Evolutionary conservation across 176 grass and related monocot genomes (phyloP).

Genomic region (Oryza australiensis): DNA sequence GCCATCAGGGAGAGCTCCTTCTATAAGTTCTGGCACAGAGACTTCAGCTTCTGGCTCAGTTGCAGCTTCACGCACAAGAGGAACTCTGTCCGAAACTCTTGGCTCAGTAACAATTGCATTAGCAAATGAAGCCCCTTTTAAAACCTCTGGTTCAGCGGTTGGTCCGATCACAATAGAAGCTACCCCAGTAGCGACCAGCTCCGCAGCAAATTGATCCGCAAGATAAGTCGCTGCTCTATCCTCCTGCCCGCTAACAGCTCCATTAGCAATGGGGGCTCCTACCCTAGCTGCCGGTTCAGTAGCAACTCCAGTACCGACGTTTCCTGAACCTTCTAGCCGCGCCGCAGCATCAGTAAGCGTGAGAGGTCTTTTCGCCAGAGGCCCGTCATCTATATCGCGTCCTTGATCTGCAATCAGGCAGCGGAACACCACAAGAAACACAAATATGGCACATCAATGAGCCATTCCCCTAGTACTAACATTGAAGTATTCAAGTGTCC

Average conservation of each 20-base stretch:
- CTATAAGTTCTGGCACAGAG: background rate
- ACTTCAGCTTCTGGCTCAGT: background rate
- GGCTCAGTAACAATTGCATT: background rate
- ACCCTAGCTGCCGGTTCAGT: background rate
- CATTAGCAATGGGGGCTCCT: background rate
- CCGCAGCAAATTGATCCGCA: background rate
- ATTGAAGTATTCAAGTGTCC: background rate
- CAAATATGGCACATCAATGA: background rate
- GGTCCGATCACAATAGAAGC: slow-evolving; percentile 16
- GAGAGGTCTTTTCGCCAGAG: background rate
- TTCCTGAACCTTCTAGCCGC: background rate
- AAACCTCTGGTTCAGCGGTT: background rate
- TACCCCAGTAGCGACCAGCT: background rate
- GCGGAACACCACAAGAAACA: background rate
- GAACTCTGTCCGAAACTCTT: background rate
- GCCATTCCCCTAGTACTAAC: too few relatives aligned
- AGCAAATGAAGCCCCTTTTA: background rate
- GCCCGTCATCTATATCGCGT: slow-evolving; percentile 1
- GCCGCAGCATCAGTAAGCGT: background rate
- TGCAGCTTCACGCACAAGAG: background rate
- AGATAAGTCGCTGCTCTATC: background rate
- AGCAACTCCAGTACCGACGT: background rate
- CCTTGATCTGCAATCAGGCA: slow-evolving; percentile 30
- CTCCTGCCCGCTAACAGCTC: background rate
- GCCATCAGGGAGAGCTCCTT: background rate